Base-by-base conservation (phyloP, 2,329 filamentous ascomycete species). In the Aspergillus hortae region DNA sequence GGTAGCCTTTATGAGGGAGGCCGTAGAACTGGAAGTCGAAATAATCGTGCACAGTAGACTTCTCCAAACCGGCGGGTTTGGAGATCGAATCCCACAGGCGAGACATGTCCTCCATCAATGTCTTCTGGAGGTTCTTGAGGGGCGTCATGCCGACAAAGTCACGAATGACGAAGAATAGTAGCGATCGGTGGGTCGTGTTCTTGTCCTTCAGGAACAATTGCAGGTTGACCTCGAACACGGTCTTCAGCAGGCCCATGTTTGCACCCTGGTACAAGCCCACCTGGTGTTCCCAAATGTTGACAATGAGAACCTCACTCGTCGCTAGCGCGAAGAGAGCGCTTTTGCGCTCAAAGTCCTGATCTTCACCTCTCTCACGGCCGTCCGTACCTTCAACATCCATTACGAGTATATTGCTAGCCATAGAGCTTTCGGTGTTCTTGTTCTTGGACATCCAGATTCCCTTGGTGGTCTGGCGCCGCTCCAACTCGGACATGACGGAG, bases 391-490 rank as follows among this genome's bases (percentile, higher is more conserved):
- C 94, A 41, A 99, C 94, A 68, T 99, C 94, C 94, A 99, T 99
- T 62, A 99, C 94, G 57, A 99, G 79, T 64, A 99, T 96, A 73
- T 99, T 99, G 65, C 96, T 90, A 49, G 92, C 92, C 91, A 97
- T 96, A 3, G 61, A 54, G 17, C 52, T 64, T 58, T 52, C 76
- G 71, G 58, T 76, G 73, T 61, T 80, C 80, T 95, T 96, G 75
- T 97, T 97, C 78, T 96, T 95, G 59, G 92, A 95, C 87, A 99
- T 88, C 94, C 94, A 99, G 70, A 99, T 99, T 68, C 94, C 94
- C 79, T 97, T 99, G 42, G 94, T 99, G 0, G 94, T 99, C 80
- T 99, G 94, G 56, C 91, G 86, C 59, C 94, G 85, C 72, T 96
- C 91, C 56, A 85, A 81, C 80, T 99, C 94, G 63, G 90, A 90